Conservation (phyloP, 1,284 basidiomycete genomes). For the Leccinum pallidistipes region DNA sequence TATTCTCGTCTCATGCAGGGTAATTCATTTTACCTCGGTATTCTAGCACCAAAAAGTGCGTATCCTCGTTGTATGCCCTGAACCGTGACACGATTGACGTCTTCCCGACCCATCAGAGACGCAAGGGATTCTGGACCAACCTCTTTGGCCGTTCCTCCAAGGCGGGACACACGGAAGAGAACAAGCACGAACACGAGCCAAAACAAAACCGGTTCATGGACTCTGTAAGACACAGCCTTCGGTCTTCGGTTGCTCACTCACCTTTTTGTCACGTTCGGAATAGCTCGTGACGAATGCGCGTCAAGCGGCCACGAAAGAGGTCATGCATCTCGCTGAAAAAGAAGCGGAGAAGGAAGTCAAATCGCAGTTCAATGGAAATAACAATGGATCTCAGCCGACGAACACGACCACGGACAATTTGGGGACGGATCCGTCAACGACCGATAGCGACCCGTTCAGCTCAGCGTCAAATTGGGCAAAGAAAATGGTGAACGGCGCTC, state of each 20-base stretch:
- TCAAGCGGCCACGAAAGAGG: slow-evolving; percentile 11
- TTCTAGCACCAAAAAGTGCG: slow-evolving; percentile 14
- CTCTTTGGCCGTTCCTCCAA: slow-evolving; percentile 10
- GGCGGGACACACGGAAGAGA: background rate
- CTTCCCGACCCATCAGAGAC: slow-evolving; percentile 12
- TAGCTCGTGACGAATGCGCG: slow-evolving; percentile 7
- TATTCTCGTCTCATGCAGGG: background rate
- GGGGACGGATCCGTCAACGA: background rate
- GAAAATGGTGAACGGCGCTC: slow-evolving; percentile 9
- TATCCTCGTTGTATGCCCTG: too few species aligned
- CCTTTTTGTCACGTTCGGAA: background rate
- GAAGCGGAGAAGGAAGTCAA: slow-evolving; percentile 17
- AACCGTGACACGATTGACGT: background rate
- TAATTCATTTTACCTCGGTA: background rate
- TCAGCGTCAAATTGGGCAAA: slow-evolving; percentile 21
- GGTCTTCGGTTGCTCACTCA: background rate
- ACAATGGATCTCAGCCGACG: slow-evolving; percentile 8
- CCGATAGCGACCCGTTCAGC: slow-evolving; percentile 3
- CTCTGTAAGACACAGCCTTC: slow-evolving; percentile 3
- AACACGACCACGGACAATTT: background rate
- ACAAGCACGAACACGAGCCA: background rate
- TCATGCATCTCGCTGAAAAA: slow-evolving; percentile 10
- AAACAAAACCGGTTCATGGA: slow-evolving; percentile 15
- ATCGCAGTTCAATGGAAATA: background rate
- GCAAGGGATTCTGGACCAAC: slow-evolving; percentile 22